Conservation (phyloP, 2,329 filamentous ascomycete species). For the Botrytis cinerea region DNA sequence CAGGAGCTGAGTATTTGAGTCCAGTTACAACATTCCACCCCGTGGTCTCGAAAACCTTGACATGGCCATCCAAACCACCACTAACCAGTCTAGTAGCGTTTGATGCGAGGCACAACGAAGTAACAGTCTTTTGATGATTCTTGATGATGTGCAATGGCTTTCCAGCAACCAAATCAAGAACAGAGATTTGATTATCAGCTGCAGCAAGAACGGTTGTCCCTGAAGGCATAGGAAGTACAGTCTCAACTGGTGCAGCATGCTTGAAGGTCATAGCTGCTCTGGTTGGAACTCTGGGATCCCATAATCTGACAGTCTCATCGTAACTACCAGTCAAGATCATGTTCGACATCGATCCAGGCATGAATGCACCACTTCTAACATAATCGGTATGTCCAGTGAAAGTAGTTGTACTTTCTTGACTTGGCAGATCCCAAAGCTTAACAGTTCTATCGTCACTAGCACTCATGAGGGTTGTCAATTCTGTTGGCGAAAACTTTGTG, state of each 20-base stretch:
- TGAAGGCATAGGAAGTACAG: slow-evolving; percentile 81
- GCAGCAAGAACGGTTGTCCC: slow-evolving; percentile 85
- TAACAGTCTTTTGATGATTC: slow-evolving; percentile 98
- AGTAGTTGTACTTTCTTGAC: slow-evolving; percentile 70
- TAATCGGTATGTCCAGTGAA: slow-evolving; percentile 92
- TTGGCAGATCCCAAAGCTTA: slow-evolving; percentile 89
- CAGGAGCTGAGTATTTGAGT: slow-evolving; percentile 88
- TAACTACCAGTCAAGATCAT: slow-evolving; percentile 90
- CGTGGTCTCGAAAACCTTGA: slow-evolving; percentile 94
- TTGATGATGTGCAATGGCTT: slow-evolving; percentile 83
- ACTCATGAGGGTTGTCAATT: slow-evolving; percentile 83
- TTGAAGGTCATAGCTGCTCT: slow-evolving; percentile 88
- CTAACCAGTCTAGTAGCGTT: slow-evolving; percentile 79
- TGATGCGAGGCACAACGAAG: slow-evolving; percentile 78
- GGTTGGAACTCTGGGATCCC: slow-evolving; percentile 79
- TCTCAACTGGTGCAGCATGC: slow-evolving; percentile 85
- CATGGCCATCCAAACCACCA: slow-evolving; percentile 89
- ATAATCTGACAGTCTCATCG: slow-evolving; percentile 88
- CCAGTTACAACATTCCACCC: slow-evolving; percentile 96
- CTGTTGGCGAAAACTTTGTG: slow-evolving; percentile 86
- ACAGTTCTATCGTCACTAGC: slow-evolving; percentile 92
- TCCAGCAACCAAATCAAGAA: slow-evolving; percentile 89
- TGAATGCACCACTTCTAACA: slow-evolving; percentile 82
- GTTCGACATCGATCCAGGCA: slow-evolving; percentile 69
- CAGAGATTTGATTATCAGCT: slow-evolving; percentile 82